phyloP scores from a whole-genome alignment of 495 filamentous ascomycete species.

The Cercophora sp. region DNA sequence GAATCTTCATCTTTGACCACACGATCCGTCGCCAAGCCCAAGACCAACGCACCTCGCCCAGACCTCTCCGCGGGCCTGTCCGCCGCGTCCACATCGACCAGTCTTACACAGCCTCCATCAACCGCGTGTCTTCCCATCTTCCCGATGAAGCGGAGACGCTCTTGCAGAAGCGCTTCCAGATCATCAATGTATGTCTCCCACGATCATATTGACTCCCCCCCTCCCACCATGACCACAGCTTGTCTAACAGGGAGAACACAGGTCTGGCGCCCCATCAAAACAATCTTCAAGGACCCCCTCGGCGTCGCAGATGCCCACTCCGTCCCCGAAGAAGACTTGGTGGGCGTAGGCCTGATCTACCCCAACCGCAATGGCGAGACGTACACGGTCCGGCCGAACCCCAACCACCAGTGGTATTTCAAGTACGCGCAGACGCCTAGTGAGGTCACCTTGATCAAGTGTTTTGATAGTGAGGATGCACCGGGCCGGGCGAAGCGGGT shows the following conservation, averaged over 20 bases:
- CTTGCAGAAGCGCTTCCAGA: slow-evolving; percentile 62
- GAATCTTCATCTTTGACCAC: slow-evolving; percentile 72
- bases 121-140: slow-evolving; percentile 57
- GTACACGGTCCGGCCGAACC: slow-evolving; percentile 56
- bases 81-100: slow-evolving; percentile 71
- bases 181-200: slow-evolving; percentile 56
- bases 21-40: slow-evolving; percentile 40
- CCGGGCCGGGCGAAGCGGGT: slow-evolving; percentile 56
- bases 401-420: slow-evolving; percentile 68
- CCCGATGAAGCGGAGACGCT: slow-evolving; percentile 60
- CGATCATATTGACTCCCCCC: background rate
- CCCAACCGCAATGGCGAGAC: slow-evolving; percentile 71
- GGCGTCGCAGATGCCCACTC: slow-evolving; percentile 58
- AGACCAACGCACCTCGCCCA: slow-evolving; percentile 13
- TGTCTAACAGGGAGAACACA: background rate
- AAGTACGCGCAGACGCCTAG: slow-evolving; percentile 63
- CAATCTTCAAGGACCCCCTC: slow-evolving; percentile 59
- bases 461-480: slow-evolving; percentile 62
- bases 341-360: slow-evolving; percentile 67
- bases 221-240: too few species aligned
- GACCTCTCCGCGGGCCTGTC: slow-evolving; percentile 54
- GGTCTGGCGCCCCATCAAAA: slow-evolving; percentile 68
- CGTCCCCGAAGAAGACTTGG: slow-evolving; percentile 62
- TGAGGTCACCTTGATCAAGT: slow-evolving; percentile 66
- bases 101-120: slow-evolving; percentile 54